Base-by-base conservation (phyloP, 2,329 filamentous ascomycete genomes). In the Talaromyces verruculosus region DNA sequence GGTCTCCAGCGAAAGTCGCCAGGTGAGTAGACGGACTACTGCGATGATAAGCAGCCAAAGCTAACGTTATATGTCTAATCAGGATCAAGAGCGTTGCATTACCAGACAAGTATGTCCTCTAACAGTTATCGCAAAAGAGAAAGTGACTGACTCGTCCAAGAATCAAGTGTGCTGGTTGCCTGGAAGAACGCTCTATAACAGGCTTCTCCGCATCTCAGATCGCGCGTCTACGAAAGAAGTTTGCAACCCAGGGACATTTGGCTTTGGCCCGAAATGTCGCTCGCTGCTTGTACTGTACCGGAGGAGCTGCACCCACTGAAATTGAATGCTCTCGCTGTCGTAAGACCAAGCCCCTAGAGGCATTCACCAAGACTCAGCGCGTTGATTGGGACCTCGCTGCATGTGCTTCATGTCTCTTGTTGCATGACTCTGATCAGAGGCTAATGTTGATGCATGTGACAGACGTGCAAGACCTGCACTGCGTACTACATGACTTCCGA, bases 351-450 rank as follows among this genome's bases (percentile, higher is more conserved):
- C 75, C 78, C 0, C 65, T 85, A 1, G 80, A 83, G 5, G 75
- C 76, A 0, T 88, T 86, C 68, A 79, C 81, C 19, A 86, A 84
- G 68, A 69, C 69, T 6, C 81, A 85, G 73, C 78, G 84, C 15
- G 75, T 71, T 33, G 79, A 81, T 47, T 77, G 79, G 1, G 83
- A 83, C 65, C 71, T 70, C 45, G 80, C 79, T 30, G 83, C 84
- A 79, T 67, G 82, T 75, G 15, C 8, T 17, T 61, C 33, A 30
- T 10, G 25, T 62, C 41, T 61, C 64, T 49, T 68, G 47, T 59
- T 67, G 62, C 51, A 68, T 33, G 55, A 39, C 6, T 8, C 30
- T 33, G 28, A 15, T 3, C 19, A 60, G 7, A 30, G 13, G 53
- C 22, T 57, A n/a, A 63, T 25, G 5, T 28, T 28, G 7, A 47